Percentiles rank a stretch among this genome's conserved stretches.
Evolutionary conservation across 306 rosid species (phyloP).

Genomic region (Sindora glabra): DNA sequence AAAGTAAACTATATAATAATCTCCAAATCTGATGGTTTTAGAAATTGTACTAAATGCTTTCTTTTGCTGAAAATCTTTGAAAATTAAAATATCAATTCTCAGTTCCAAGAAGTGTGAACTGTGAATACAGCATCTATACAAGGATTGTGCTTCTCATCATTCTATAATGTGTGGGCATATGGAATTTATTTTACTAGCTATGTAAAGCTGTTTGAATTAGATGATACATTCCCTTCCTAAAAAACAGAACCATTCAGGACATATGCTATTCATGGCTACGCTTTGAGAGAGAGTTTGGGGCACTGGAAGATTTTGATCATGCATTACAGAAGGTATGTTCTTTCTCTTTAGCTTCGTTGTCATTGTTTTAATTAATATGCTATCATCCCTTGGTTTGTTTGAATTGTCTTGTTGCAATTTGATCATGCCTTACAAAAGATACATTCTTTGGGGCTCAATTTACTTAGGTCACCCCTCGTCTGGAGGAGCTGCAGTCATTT

Average conservation of each 20-base stretch:
- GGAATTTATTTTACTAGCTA: constrained; percentile 10
- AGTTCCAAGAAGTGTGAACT: neutral
- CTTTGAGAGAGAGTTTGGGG: constrained; percentile 87
- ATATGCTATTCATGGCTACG: constrained; percentile 85
- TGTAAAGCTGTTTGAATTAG: constrained; percentile 46
- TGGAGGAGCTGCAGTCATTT: constrained; percentile 60
- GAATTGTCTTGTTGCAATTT: constrained; percentile 1
- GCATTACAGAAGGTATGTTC: constrained; percentile 63
- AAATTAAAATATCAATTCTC: neutral
- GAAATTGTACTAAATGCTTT: neutral
- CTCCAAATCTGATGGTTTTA: neutral
- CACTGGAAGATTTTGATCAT: constrained; percentile 70
- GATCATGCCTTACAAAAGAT: constrained; percentile 78
- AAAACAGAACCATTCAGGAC: constrained; percentile 84
- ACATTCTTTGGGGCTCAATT: constrained; percentile 11
- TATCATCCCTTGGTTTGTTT: neutral
- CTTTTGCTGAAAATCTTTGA: neutral
- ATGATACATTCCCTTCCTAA: constrained; percentile 71
- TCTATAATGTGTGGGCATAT: neutral
- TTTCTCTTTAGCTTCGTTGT: neutral
- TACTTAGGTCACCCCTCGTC: constrained; percentile 62
- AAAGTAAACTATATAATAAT: neutral
- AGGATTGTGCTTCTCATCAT: neutral
- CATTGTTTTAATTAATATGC: neutral
- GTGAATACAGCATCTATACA: neutral